phyloP scores from a whole-genome alignment of 768 basidiomycete species.

The Amanita molliuscula region DNA sequence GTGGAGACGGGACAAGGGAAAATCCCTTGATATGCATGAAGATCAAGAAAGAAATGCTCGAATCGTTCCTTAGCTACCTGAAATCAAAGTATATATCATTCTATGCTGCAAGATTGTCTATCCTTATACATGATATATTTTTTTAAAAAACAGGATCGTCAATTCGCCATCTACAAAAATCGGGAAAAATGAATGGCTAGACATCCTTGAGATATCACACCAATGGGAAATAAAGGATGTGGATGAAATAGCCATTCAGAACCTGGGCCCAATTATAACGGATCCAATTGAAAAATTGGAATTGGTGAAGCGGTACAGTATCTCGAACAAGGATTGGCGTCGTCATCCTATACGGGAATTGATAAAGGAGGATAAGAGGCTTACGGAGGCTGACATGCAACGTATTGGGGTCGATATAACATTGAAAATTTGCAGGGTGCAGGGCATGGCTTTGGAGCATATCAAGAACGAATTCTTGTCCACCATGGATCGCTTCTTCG shows the following conservation, averaged over 20 bases:
- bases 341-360: constrained; percentile 18
- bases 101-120: background rate
- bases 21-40: background rate
- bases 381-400: constrained; percentile 16
- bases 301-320: background rate
- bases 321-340: constrained; percentile 18
- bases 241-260: background rate
- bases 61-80: background rate
- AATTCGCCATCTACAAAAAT: too few relatives aligned
- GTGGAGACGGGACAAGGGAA: background rate
- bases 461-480: too few relatives aligned
- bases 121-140: background rate
- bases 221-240: constrained; percentile 7
- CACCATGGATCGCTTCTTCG: background rate
- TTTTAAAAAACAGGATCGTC: background rate
- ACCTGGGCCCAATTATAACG: background rate
- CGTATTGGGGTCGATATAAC: constrained; percentile 17
- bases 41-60: background rate
- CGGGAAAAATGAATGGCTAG: constrained; percentile 9
- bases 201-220: constrained; percentile 8
- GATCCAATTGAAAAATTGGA: constrained; percentile 1
- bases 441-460: background rate
- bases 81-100: background rate
- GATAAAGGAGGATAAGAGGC: constrained; percentile 12
- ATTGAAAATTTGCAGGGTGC: constrained; percentile 13